phyloP scores from a whole-genome alignment of 2,329 filamentous ascomycete genomes.

The Apiospora rasikravindrae region DNA sequence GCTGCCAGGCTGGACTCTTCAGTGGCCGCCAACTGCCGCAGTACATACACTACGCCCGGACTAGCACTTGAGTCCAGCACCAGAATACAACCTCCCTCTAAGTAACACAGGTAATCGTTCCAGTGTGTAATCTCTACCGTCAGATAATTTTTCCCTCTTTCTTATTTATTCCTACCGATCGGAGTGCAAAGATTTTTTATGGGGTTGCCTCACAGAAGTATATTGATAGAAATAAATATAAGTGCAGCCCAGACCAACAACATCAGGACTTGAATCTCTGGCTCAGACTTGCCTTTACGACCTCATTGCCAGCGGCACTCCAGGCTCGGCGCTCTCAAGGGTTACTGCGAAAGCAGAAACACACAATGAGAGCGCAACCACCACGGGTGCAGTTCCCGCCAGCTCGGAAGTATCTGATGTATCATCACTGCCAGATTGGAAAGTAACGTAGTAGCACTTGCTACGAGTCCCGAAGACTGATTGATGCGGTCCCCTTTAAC shows the following conservation, averaged over 20 bases:
- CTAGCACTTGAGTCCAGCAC: background rate
- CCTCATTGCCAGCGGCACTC: conserved; percentile 50
- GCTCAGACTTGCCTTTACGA: conserved; percentile 72
- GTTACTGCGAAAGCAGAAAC: conserved; percentile 57
- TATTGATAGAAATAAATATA: too few species aligned
- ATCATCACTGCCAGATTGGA: conserved; percentile 66
- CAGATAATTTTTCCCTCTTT: too few species aligned
- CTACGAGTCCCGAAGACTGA: conserved; percentile 45
- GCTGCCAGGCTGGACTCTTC: background rate
- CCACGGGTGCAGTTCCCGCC: conserved; percentile 31
- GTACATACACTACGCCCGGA: too few species aligned
- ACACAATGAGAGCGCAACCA: conserved; percentile 41
- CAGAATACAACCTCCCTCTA: background rate
- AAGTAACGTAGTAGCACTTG: background rate
- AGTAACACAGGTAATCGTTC: too few species aligned
- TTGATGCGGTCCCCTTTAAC: conserved; percentile 70
- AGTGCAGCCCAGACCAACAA: background rate
- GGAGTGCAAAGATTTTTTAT: too few species aligned
- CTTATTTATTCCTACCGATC: too few species aligned
- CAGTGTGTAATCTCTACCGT: too few species aligned
- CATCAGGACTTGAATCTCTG: conserved; percentile 26
- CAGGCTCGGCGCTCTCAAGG: conserved; percentile 42
- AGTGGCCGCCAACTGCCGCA: background rate
- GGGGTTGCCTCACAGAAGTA: too few species aligned
- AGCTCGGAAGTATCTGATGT: conserved; percentile 78